Evolutionary conservation across 176 grass and related monocot genomes (phyloP).

Genomic region (Miscanthus lutarioriparius): DNA sequence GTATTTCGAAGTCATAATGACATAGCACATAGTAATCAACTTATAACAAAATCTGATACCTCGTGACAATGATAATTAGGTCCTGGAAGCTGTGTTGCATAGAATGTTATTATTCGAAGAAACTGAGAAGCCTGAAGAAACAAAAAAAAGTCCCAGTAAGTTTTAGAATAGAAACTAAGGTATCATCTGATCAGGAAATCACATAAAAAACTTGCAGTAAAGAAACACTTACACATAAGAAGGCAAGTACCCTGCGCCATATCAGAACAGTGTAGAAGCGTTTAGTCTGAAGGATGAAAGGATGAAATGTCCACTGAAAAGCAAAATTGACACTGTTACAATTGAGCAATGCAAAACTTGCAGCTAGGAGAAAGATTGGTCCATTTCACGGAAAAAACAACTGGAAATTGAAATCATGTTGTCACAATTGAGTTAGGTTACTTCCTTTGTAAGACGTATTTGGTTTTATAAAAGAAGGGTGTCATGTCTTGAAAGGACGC

Average conservation of each 20-base stretch:
- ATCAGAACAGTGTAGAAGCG: constrained; percentile 84
- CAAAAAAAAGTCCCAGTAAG: background rate
- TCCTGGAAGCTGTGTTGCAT: constrained; percentile 88
- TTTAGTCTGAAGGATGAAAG: constrained; percentile 78
- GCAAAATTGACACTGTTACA: background rate
- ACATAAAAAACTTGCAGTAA: background rate
- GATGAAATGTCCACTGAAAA: constrained; percentile 89
- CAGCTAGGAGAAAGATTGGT: background rate
- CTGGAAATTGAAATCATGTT: background rate
- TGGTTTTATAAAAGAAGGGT: background rate
- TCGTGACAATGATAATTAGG: constrained; percentile 90
- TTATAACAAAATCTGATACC: constrained; percentile 41
- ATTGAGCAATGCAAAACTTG: background rate
- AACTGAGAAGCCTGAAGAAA: constrained; percentile 74
- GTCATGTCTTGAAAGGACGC: too few relatives aligned
- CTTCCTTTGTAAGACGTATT: background rate
- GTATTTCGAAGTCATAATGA: background rate
- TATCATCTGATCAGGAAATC: background rate
- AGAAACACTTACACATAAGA: constrained; percentile 70
- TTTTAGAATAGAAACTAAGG: background rate
- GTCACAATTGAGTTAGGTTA: background rate
- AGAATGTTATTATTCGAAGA: constrained; percentile 85
- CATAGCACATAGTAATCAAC: background rate
- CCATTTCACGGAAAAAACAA: background rate
- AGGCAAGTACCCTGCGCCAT: constrained; percentile 82